Evolutionary conservation across 768 basidiomycete genomes (phyloP).

Genomic region (Boletus edulis): DNA sequence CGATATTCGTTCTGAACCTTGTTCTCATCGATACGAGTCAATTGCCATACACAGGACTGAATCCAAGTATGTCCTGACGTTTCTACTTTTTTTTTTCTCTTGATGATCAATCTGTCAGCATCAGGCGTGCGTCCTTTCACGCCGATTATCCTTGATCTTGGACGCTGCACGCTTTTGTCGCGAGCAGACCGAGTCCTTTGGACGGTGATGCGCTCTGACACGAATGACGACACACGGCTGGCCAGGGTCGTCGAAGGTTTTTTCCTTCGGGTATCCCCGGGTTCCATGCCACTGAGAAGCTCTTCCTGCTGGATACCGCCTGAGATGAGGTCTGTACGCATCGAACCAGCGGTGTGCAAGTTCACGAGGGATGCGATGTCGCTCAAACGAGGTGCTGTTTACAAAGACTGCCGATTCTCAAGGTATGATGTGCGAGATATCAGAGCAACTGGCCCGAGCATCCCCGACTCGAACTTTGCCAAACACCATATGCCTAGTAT

Average conservation of each 20-base stretch:
- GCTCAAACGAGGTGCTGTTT: too few relatives aligned
- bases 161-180: constrained; percentile 4
- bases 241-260: background rate
- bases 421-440: too few relatives aligned
- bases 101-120: background rate
- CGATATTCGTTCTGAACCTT: constrained; percentile 12
- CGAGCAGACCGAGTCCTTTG: background rate
- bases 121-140: background rate
- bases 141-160: background rate
- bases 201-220: background rate
- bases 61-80: background rate
- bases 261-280: constrained; percentile 14
- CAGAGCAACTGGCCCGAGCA: constrained; percentile 4
- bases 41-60: background rate
- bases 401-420: too few relatives aligned
- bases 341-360: too few relatives aligned
- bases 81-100: background rate
- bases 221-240: too few relatives aligned
- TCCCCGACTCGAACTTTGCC: background rate
- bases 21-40: constrained; percentile 6
- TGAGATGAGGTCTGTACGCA: background rate
- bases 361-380: too few relatives aligned
- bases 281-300: constrained; percentile 8
- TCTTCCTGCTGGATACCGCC: background rate
- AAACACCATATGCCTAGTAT: background rate